Percentiles rank a stretch among this genome's conserved stretches.
Evolutionary conservation across 768 basidiomycete genomes (phyloP).

Genomic region (Hemileccinum impolitum): DNA sequence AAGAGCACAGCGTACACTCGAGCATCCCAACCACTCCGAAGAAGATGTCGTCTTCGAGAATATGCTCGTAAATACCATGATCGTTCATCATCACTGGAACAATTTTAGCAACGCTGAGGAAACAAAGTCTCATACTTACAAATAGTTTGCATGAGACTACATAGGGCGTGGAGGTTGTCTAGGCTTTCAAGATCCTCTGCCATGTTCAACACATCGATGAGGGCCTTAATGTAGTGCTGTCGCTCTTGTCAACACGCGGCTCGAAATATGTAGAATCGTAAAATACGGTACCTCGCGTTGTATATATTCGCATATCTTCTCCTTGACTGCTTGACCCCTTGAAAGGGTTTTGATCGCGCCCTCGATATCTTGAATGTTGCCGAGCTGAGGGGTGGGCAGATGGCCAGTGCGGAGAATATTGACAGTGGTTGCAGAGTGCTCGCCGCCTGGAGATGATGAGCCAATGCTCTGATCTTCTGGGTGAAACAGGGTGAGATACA

Average conservation of each 20-base stretch:
- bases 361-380: conserved; percentile 78
- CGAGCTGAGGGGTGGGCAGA: conserved; percentile 72
- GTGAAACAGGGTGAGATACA: conserved; percentile 12
- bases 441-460: conserved; percentile 65
- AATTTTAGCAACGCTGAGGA: not conserved
- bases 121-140: conserved; percentile 46
- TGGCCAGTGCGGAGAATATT: conserved; percentile 69
- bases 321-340: conserved; percentile 69
- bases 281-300: conserved; percentile 61
- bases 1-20: conserved; percentile 69
- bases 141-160: conserved; percentile 91
- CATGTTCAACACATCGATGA: conserved; percentile 79
- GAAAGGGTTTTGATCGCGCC: conserved; percentile 70
- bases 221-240: conserved; percentile 83
- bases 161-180: conserved; percentile 86
- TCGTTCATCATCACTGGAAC: conserved; percentile 88
- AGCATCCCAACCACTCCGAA: conserved; percentile 93
- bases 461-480: conserved; percentile 46
- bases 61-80: conserved; percentile 90
- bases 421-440: conserved; percentile 56
- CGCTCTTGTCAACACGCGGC: conserved; percentile 3
- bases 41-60: conserved; percentile 90
- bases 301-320: conserved; percentile 87
- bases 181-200: conserved; percentile 94
- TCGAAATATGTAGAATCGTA: not conserved